These are phyloP conservation scores for Nectriaceae sp. DNA, from an alignment of 2,329 filamentous ascomycete species.

Conservation along the genomic window DNA sequence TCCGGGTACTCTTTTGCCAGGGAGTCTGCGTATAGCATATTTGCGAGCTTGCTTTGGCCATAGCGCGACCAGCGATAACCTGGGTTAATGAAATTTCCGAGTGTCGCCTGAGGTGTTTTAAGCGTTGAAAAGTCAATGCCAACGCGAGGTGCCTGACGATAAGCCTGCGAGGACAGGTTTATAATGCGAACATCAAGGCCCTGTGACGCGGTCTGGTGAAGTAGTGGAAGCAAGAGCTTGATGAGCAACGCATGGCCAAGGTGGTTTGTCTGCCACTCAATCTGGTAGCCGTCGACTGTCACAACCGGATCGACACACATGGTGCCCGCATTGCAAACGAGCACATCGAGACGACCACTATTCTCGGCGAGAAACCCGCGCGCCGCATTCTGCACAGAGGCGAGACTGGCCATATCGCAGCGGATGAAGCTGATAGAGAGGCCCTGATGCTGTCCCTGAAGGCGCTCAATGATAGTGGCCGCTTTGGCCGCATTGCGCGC, in stretches of 20 bases:
- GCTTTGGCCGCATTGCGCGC: not conserved
- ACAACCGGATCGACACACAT: not conserved
- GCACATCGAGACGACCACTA: constrained; percentile 1
- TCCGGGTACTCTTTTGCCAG: constrained; percentile 1
- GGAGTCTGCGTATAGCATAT: not conserved
- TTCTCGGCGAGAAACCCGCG: not conserved
- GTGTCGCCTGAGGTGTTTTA: not conserved
- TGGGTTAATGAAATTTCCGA: no score
- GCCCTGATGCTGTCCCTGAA: not conserved
- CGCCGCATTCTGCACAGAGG: not conserved
- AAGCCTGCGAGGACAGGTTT: not conserved
- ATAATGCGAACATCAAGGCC: not conserved
- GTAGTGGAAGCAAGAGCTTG: not conserved
- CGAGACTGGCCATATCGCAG: not conserved
- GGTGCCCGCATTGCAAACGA: not conserved
- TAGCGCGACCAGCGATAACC: not conserved
- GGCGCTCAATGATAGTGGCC: not conserved
- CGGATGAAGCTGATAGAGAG: not conserved
- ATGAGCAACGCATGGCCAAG: not conserved
- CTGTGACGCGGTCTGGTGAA: not conserved
- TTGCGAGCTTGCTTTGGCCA: constrained; percentile 3
- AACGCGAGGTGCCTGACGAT: not conserved
- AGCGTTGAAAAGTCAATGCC: not conserved
- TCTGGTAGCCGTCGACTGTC: not conserved
- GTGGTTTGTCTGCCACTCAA: not conserved